Evolutionary conservation across 192 early-diverging fungal genomes (phyloP), one percentile per base, ranked within the genome.

Genomic region (Coemansia sp.): DNA sequence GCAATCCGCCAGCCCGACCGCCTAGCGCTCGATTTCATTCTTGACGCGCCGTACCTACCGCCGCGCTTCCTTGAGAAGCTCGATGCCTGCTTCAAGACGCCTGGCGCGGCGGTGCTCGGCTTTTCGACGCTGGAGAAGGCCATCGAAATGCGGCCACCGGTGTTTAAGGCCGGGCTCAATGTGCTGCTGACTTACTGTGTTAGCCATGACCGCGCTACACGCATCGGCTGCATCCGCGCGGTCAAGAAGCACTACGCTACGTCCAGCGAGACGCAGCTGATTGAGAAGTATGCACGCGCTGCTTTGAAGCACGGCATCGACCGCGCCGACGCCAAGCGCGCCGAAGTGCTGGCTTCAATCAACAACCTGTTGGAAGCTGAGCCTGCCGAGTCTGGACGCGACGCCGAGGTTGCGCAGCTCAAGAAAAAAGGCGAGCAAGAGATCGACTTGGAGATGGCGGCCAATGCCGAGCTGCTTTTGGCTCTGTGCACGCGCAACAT

Each of bases 401-500:
- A 53, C 4, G 64, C 59, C 3, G 48, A 49, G 9, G 20, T 55
- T 5, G 15, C 46, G 5, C 48, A 49, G 11, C 18, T 64, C 30
- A 60, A 57, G 42, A 43, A 45, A 22, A 49, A 48, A 25, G 59
- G 49, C 33, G 60, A 67, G 5, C 34, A 29, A 14, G 45, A 35
- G 1, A 60, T 75, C 13, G 64, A 62, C 5, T 34, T 19, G 18
- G 27, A 14, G 9, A 17, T 75, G 47, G 55, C 67, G 13, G 18
- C 35, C 9, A 63, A 67, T 29, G 30, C 55, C 11, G 64, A 75
- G 53, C 55, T 67, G 4, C 33, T 67, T n/a, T 24, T 75, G 39
- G 72, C 72, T 9, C 60, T 75, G 46, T 59, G 72, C 33, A 64
- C 72, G 10, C 65, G 65, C 47, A 75, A 75, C 20, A 49, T 60